A percentile compares a stretch with the other conserved stretches of the same genome.
phyloP scores from a whole-genome alignment of 2,329 filamentous ascomycete species.

The Penicillium digitatum region DNA sequence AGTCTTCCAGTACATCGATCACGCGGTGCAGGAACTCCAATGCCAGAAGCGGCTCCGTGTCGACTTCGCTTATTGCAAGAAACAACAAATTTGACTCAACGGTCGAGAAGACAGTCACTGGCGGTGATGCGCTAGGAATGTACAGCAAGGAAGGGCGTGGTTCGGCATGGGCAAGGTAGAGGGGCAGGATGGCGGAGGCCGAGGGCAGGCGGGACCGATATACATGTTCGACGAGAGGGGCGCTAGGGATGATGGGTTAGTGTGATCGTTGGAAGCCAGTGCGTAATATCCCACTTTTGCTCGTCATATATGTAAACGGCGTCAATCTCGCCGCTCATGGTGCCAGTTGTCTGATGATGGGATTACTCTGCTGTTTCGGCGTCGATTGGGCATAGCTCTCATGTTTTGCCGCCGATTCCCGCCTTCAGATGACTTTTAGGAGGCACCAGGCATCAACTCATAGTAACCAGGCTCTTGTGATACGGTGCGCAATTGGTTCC shows the following conservation, averaged over 20 bases:
- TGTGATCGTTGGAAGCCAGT: neutral
- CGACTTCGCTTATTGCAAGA: slow-evolving; percentile 75
- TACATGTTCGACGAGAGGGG: slow-evolving; percentile 78
- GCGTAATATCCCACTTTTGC: slow-evolving; percentile 65
- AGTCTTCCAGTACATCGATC: slow-evolving; percentile 89
- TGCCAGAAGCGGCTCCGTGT: slow-evolving; percentile 82
- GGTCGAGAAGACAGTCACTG: slow-evolving; percentile 84
- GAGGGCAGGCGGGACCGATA: slow-evolving; percentile 80
- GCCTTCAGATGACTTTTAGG: slow-evolving; percentile 24
- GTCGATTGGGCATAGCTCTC: slow-evolving; percentile 21
- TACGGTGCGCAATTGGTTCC: neutral
- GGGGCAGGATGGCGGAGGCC: slow-evolving; percentile 70
- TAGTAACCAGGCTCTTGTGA: neutral
- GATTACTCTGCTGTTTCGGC: neutral
- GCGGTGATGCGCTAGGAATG: slow-evolving; percentile 73
- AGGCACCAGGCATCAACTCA: neutral
- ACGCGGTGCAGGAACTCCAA: slow-evolving; percentile 93
- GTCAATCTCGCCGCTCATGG: slow-evolving; percentile 84
- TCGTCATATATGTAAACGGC: slow-evolving; percentile 97
- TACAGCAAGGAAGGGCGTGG: slow-evolving; percentile 86
- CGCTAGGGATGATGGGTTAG: slow-evolving; percentile 52
- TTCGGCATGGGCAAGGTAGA: slow-evolving; percentile 76
- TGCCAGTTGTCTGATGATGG: slow-evolving; percentile 34
- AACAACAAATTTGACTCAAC: slow-evolving; percentile 84
- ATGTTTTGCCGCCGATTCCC: slow-evolving; percentile 34